phyloP scores from a whole-genome alignment of 2,329 filamentous ascomycete species.

The Cytospora schulzeri region DNA sequence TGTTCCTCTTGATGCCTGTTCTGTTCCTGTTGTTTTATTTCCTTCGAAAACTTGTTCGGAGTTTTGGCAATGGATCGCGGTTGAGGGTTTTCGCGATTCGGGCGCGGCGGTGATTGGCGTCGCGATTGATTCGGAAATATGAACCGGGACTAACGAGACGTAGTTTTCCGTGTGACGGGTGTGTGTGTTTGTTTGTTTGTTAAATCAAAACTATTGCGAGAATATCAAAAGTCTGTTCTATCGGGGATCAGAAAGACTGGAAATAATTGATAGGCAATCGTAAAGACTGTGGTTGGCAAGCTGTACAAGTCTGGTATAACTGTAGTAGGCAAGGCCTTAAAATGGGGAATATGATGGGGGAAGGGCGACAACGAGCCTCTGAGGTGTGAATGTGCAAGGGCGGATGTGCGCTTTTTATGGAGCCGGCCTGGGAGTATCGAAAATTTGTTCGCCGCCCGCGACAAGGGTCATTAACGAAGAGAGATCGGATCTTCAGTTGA shows the following conservation, averaged over 20 bases:
- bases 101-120: background rate
- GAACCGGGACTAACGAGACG: background rate
- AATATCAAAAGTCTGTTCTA: background rate
- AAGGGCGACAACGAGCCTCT: constrained; percentile 3
- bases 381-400: constrained; percentile 3
- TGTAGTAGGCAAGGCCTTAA: background rate
- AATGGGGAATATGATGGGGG: background rate
- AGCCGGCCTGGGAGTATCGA: background rate
- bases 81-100: background rate
- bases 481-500: constrained; percentile 1
- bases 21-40: too few species aligned
- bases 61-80: background rate
- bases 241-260: background rate
- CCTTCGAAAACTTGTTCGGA: background rate
- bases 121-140: background rate
- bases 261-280: background rate
- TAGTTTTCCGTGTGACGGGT: background rate
- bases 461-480: background rate
- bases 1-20: background rate
- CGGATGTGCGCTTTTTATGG: constrained; percentile 23
- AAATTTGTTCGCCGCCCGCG: constrained; percentile 1
- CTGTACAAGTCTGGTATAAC: too few species aligned
- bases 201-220: background rate
- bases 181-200: background rate
- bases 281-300: constrained; percentile 24